These are phyloP conservation scores for Penicillium paradoxum DNA, from an alignment of 495 filamentous ascomycete genomes.

Conservation along the genomic window DNA sequence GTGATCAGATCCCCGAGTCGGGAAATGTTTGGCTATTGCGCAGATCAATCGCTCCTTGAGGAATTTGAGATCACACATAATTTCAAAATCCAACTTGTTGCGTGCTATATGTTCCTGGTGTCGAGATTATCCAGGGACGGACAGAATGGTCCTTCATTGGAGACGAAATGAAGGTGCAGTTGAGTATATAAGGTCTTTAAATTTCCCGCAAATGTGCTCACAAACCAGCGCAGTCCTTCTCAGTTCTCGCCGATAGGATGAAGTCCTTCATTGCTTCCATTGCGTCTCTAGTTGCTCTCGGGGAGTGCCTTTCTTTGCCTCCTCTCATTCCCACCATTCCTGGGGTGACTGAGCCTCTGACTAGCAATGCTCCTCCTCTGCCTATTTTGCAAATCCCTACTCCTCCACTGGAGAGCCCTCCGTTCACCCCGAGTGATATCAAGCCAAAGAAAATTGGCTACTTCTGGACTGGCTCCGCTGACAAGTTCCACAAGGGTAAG, in stretches of 20 bases:
- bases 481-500: conserved; percentile 50
- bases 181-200: conserved; percentile 18
- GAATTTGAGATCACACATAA: conserved; percentile 5
- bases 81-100: neutral
- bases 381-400: conserved; percentile 57
- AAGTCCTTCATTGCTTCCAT: conserved; percentile 18
- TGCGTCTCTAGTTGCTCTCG: conserved; percentile 17
- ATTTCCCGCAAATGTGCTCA: conserved; percentile 33
- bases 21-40: conserved; percentile 14
- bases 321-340: conserved; percentile 56
- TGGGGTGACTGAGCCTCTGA: conserved; percentile 53
- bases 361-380: conserved; percentile 45
- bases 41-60: conserved; percentile 13
- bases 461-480: conserved; percentile 58
- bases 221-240: conserved; percentile 1
- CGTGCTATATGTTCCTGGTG: conserved; percentile 12
- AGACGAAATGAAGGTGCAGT: neutral
- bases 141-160: neutral
- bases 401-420: conserved; percentile 50
- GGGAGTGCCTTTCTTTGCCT: conserved; percentile 36
- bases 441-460: conserved; percentile 64
- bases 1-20: neutral
- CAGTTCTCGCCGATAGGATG: conserved; percentile 16
- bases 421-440: conserved; percentile 49
- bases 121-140: neutral